Conservation (phyloP, 345 rosid genomes). For the Gossypium australe region DNA sequence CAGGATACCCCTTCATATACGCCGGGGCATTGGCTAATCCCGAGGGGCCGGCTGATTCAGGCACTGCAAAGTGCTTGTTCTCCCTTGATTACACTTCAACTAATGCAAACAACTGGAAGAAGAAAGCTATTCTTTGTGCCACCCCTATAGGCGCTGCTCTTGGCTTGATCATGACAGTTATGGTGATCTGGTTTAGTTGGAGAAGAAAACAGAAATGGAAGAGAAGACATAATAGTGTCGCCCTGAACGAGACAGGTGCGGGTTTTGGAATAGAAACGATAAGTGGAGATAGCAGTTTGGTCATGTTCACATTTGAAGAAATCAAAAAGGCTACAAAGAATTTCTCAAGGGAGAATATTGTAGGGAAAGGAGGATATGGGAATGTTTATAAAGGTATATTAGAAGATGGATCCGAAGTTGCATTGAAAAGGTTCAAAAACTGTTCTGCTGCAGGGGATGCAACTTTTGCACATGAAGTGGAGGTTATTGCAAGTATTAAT, state of each 20-base stretch:
- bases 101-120: background rate
- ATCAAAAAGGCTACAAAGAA: slow-evolving; percentile 8
- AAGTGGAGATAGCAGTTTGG: background rate
- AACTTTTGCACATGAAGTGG: slow-evolving; percentile 39
- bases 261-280: background rate
- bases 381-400: slow-evolving; percentile 35
- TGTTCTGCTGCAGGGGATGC: slow-evolving; percentile 30
- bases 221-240: background rate
- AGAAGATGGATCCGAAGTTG: slow-evolving; percentile 34
- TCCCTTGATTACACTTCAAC: slow-evolving; percentile 10
- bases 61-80: slow-evolving; percentile 35
- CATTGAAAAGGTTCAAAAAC: slow-evolving; percentile 41
- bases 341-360: slow-evolving; percentile 14
- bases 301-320: slow-evolving; percentile 11
- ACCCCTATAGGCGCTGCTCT: slow-evolving; percentile 21
- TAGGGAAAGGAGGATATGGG: slow-evolving; percentile 12
- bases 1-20: slow-evolving; percentile 25
- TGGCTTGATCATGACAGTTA: slow-evolving; percentile 22
- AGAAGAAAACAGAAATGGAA: slow-evolving; percentile 10
- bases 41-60: slow-evolving; percentile 27
- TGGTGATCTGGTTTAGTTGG: slow-evolving; percentile 18
- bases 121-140: slow-evolving; percentile 10
- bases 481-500: slow-evolving; percentile 38
- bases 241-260: background rate
- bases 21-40: slow-evolving; percentile 28